Base-by-base conservation (phyloP, 169 alveolate genomes). In the Plasmodium adleri region DNA sequence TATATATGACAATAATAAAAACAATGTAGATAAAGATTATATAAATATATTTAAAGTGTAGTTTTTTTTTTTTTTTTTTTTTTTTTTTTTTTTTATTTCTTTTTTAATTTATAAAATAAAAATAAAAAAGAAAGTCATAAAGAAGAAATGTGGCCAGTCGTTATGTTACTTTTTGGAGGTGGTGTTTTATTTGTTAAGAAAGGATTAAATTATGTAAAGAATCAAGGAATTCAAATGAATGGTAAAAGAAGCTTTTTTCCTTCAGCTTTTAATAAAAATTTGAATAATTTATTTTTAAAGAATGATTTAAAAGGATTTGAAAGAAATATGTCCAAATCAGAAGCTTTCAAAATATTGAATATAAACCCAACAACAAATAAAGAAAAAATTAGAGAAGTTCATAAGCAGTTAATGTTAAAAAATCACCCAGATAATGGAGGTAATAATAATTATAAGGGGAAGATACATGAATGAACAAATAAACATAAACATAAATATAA, bases 341-440 rank as follows among this genome's bases (percentile, higher is more conserved):
- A 93, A 70, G 96, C 96, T 2, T 92, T 90, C 74, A 92, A 74
- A 76, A 93, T 93, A 49, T 52, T 93, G n/a, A 93, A 93, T 72
- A 88, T 93, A 10, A 94, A 96, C 32, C 89, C 96, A 20, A 92
- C 97, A 20, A 74, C 97, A 24, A 60, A 96, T 47, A 94, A 90
- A 88, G 97, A 95, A n/a, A 88, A 86, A 78, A 94, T 95, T 24
- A 73, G 96, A 43, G 96, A 95, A 50, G 75, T 92, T 39, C 97
- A 96, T 80, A 93, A 95, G 59, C 98, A 96, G 89, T 93, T 96
- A 64, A 96, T 96, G 98, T 88, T 96, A 88, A 74, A 96, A 66
- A 96, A 96, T 74, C 98, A 96, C 64, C 98, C 98, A 24, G 98
- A 96, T 66, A 96, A 96, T 63, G 98, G 98, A 60, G 98, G 97